These are phyloP conservation scores for Microcyclospora tardicrescens DNA, from an alignment of 2,329 filamentous ascomycete species.

Conservation along the genomic window DNA sequence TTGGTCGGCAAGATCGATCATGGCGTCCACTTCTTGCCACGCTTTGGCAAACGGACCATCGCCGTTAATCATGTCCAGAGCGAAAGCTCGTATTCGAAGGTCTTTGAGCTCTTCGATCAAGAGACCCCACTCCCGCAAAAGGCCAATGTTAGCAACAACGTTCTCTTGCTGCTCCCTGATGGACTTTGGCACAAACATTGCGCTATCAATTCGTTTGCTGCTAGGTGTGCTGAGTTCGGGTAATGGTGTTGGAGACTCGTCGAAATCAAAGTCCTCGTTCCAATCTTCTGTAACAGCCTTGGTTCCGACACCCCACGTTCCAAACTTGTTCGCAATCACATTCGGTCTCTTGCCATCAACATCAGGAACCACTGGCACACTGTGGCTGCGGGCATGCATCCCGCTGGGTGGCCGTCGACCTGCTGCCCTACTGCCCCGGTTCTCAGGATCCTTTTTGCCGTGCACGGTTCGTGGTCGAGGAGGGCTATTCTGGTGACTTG, in stretches of 20 bases:
- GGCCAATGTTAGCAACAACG: slow-evolving; percentile 70
- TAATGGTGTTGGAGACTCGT: slow-evolving; percentile 21
- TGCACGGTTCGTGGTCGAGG: slow-evolving; percentile 62
- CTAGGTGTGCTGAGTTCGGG: slow-evolving; percentile 21
- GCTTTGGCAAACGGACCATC: slow-evolving; percentile 42
- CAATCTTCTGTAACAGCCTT: slow-evolving; percentile 76
- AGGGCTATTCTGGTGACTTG: slow-evolving; percentile 49
- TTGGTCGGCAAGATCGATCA: slow-evolving; percentile 68
- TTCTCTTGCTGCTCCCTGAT: slow-evolving; percentile 74
- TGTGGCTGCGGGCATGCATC: slow-evolving; percentile 66
- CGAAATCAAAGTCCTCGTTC: slow-evolving; percentile 82
- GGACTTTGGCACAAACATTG: slow-evolving; percentile 62
- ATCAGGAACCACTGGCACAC: slow-evolving; percentile 60
- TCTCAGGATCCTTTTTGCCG: slow-evolving; percentile 59
- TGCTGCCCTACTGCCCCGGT: slow-evolving; percentile 54
- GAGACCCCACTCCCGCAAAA: slow-evolving; percentile 67
- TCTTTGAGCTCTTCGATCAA: slow-evolving; percentile 75
- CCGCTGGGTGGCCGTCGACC: slow-evolving; percentile 56
- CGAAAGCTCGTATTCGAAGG: slow-evolving; percentile 55
- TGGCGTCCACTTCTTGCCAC: slow-evolving; percentile 75
- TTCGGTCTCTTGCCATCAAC: slow-evolving; percentile 37
- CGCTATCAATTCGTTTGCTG: slow-evolving; percentile 32
- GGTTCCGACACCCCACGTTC: slow-evolving; percentile 68
- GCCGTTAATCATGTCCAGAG: slow-evolving; percentile 47
- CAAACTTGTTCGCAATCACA: slow-evolving; percentile 55